Percentiles rank a stretch among this genome's conserved stretches.
Conservation (phyloP, 2,329 filamentous ascomycete genomes). For the Chrysosphaeria jannelii region DNA sequence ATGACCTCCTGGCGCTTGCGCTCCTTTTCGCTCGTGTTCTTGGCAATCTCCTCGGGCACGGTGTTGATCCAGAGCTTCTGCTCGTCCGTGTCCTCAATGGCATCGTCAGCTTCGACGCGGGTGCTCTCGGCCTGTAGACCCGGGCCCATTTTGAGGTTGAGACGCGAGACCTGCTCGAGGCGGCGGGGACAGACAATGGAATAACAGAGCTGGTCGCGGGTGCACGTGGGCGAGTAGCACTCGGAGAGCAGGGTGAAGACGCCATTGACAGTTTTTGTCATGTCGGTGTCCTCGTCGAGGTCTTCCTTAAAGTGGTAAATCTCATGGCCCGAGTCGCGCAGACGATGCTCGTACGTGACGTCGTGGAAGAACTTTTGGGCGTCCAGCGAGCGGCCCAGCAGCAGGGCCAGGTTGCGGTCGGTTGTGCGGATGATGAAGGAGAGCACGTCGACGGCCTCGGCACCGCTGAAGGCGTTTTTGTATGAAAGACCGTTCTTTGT, state of each 20-base stretch:
- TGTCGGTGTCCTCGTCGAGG: conserved; percentile 50
- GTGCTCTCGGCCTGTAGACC: conserved; percentile 38
- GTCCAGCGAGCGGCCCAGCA: conserved; percentile 73
- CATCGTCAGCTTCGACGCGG: conserved; percentile 39
- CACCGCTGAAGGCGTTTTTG: conserved; percentile 87
- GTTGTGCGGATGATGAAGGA: conserved; percentile 93
- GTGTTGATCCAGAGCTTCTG: conserved; percentile 99
- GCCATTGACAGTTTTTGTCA: conserved; percentile 50
- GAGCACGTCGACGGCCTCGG: conserved; percentile 83
- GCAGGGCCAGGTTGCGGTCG: conserved; percentile 72
- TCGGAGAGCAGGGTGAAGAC: conserved; percentile 91
- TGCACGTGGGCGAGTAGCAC: conserved; percentile 95
- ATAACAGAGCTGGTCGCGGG: conserved; percentile 81
- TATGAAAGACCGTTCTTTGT: conserved; percentile 94
- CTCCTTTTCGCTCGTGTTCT: conserved; percentile 65
- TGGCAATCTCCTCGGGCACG: conserved; percentile 78
- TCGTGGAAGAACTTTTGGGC: conserved; percentile 99
- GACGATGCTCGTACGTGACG: conserved; percentile 85
- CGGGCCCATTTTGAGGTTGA: conserved; percentile 80
- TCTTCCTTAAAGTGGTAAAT: conserved; percentile 94
- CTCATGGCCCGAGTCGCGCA: conserved; percentile 80
- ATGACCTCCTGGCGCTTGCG: conserved; percentile 97
- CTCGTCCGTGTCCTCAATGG: conserved; percentile 59
- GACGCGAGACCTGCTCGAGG: conserved; percentile 73
- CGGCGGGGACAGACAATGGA: conserved; percentile 88